These are phyloP conservation scores for Pinus tabuliformis DNA, from an alignment of 75 land plant species.

Conservation along the genomic window DNA sequence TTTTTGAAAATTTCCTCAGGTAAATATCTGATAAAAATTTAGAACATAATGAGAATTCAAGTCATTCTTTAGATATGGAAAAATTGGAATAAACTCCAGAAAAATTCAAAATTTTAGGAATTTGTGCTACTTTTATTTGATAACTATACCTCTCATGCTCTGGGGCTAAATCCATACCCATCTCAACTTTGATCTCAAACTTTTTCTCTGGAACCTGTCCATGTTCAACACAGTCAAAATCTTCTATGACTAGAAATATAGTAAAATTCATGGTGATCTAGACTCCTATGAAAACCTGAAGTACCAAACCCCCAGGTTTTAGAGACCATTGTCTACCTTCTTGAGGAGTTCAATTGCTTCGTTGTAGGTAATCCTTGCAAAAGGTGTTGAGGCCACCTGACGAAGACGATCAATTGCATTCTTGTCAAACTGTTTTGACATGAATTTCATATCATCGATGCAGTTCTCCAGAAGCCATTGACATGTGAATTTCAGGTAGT, in stretches of 20 bases:
- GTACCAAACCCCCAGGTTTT: too few species aligned
- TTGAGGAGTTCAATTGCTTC: constrained; percentile 50
- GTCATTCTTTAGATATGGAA: too few species aligned
- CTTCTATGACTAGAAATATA: neutral
- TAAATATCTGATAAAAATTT: constrained; percentile 34
- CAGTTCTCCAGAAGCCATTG: constrained; percentile 65
- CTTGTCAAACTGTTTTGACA: constrained; percentile 51
- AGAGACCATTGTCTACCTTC: constrained; percentile 20
- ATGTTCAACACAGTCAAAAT: neutral
- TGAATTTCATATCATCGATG: constrained; percentile 60
- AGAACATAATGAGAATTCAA: neutral
- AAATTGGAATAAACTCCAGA: too few species aligned
- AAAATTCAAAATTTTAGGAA: too few species aligned
- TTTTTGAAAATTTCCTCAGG: constrained; percentile 45
- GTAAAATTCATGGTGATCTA: too few species aligned
- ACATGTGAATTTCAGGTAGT: constrained; percentile 69
- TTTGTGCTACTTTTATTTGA: too few species aligned
- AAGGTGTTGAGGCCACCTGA: constrained; percentile 28
- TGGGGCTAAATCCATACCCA: constrained; percentile 45
- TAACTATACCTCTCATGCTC: constrained; percentile 58
- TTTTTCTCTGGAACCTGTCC: constrained; percentile 39
- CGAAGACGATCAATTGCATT: constrained; percentile 42
- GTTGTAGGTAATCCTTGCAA: constrained; percentile 47
- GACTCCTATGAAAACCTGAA: too few species aligned
- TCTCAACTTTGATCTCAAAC: constrained; percentile 34